phyloP scores from a whole-genome alignment of 2,329 filamentous ascomycete species.

The Pseudonectria buxi region DNA sequence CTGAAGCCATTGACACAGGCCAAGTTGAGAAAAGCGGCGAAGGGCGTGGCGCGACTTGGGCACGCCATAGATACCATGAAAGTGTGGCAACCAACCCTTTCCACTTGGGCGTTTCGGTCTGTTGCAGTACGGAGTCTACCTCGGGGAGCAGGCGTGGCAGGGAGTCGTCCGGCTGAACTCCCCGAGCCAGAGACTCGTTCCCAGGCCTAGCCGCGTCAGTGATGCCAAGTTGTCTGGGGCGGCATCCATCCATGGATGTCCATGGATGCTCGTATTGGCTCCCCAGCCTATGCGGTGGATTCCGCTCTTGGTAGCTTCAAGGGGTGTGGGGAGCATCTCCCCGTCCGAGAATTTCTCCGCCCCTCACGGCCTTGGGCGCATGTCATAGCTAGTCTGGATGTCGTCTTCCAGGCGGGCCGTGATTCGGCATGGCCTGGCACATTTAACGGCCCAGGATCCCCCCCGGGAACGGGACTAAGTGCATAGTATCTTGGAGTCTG shows the following conservation, averaged over 20 bases:
- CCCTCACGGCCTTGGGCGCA: slow-evolving; percentile 5
- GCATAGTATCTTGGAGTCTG: not conserved
- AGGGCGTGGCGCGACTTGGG: slow-evolving; percentile 15
- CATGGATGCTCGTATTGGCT: slow-evolving; percentile 6
- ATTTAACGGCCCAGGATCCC: slow-evolving; percentile 12
- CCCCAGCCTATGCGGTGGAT: slow-evolving; percentile 1
- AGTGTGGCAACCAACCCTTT: no score
- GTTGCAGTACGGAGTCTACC: no score
- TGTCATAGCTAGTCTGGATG: slow-evolving; percentile 21
- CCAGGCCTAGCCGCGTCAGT: no score
- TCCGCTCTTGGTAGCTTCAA: slow-evolving; percentile 4
- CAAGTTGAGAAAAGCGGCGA: slow-evolving; percentile 17
- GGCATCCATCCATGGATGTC: slow-evolving; percentile 2
- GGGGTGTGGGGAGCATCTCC: slow-evolving; percentile 10
- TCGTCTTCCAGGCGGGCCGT: slow-evolving; percentile 22
- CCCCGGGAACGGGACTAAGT: slow-evolving; percentile 15
- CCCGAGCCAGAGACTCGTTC: no score
- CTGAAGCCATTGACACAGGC: slow-evolving; percentile 2
- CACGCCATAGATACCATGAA: slow-evolving; percentile 14
- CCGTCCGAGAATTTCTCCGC: slow-evolving; percentile 28
- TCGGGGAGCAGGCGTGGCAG: no score
- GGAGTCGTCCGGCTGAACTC: no score
- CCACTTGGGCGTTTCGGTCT: no score
- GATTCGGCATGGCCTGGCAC: slow-evolving; percentile 15
- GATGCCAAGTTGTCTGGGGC: no score